Conservation (phyloP, 2,329 filamentous ascomycete species). For the Monosporascus sp. region DNA sequence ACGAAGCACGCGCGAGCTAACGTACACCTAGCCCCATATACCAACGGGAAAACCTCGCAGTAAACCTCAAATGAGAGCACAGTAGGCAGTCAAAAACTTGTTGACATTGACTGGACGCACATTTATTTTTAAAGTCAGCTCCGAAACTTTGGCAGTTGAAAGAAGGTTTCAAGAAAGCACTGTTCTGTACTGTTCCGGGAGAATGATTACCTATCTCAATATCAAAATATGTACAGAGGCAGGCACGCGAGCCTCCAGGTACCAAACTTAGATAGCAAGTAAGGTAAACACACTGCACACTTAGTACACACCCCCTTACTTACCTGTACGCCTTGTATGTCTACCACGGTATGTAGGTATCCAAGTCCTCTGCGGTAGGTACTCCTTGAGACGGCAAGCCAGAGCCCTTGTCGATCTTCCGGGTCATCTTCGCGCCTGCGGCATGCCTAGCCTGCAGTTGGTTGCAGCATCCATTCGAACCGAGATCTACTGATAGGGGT, state of each 20-base stretch:
- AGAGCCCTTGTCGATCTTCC: background rate
- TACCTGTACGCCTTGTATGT: background rate
- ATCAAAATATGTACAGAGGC: too few relatives aligned
- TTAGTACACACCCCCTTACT: background rate
- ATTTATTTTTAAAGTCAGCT: too few relatives aligned
- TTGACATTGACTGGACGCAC: too few relatives aligned
- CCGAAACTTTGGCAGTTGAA: too few relatives aligned
- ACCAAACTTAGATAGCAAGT: background rate
- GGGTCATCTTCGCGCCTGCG: background rate
- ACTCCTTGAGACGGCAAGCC: background rate
- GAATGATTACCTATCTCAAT: too few relatives aligned
- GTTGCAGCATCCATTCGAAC: background rate
- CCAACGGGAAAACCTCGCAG: too few relatives aligned
- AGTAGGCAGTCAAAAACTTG: too few relatives aligned
- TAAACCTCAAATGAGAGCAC: too few relatives aligned
- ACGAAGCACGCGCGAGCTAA: too few relatives aligned
- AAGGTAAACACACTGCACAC: background rate
- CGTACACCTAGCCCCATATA: too few relatives aligned
- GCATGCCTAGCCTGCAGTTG: background rate
- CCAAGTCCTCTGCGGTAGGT: background rate
- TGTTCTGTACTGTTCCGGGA: too few relatives aligned
- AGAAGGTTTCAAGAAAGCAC: too few relatives aligned
- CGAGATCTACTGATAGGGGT: background rate
- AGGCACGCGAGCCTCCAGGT: background rate
- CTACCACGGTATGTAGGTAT: background rate